Evolutionary conservation across 208 protist genomes (phyloP), one percentile per base, ranked within the genome.

Genomic region (Trypanosoma platydactyli): DNA sequence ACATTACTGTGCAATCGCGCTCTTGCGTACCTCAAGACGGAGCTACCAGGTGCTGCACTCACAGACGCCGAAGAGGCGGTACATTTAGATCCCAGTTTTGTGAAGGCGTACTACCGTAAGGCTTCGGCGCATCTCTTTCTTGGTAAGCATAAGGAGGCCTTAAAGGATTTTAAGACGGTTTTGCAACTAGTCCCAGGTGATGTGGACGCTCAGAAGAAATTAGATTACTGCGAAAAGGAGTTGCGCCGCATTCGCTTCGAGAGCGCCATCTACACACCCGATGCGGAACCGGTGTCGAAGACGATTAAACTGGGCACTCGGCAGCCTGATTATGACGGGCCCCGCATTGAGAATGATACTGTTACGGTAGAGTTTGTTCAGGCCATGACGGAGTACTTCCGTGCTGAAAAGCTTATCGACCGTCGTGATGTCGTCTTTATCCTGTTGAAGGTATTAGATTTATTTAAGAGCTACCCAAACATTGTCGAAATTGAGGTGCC

Each of bases 41-140:
- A 98, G 64, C 78, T 95, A 33, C 80, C 90, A 54, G 97, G 97
- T 15, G 84, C 84, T 4, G 97, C 98, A 12, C 76, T 99, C 15
- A 52, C 73, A 0, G 98, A 99, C 62, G 96, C 97, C 24, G 85
- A 94, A 15, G 84, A 83, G 51, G 90, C 96, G 12, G 83, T 98
- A 29, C 76, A 86, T 22, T 48, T 98, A 16, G 97, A 99, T 46
- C 88, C 90, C 1, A 82, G 72, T 42, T 99, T 97, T 57, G 81
- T 97, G 3, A 99, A 99, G 86, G 98, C 94, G 13, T 98, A 99
- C 76, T 99, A 99, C 83, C 89, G 98, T 66, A 90, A 97, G 45
- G 98, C 94, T 22, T 95, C 91, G 1, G 96, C 97, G 0, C 81
- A 98, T 70, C 81, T 99, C 24, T 80, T 86, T 15, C 80, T 99